Evolutionary conservation across 768 basidiomycete genomes (phyloP).

Genomic region (Collybia sp.): DNA sequence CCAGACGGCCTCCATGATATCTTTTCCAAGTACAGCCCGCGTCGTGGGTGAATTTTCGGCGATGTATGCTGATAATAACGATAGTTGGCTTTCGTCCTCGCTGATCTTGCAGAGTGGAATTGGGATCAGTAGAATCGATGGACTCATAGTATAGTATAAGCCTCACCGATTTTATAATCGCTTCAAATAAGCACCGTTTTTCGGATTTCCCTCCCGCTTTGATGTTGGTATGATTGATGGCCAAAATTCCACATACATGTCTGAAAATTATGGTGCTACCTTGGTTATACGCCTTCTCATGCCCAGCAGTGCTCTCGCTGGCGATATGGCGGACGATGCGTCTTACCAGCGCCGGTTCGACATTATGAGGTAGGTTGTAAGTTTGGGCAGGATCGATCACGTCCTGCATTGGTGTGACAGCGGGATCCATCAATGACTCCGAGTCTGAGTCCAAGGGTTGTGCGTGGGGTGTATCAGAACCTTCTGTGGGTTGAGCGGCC

Average conservation of each 20-base stretch:
- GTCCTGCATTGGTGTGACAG: too few species aligned
- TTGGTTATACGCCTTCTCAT: constrained; percentile 7
- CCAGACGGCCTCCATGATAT: constrained; percentile 22
- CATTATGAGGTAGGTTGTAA: too few species aligned
- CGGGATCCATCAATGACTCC: not conserved
- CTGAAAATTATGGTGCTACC: constrained; percentile 5
- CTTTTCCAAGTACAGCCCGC: constrained; percentile 19
- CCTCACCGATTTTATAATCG: not conserved
- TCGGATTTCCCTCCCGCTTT: constrained; percentile 1
- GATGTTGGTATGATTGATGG: constrained; percentile 5
- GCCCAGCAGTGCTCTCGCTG: not conserved
- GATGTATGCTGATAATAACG: constrained; percentile 3
- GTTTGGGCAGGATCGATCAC: too few species aligned
- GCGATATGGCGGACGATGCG: not conserved
- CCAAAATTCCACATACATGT: constrained; percentile 7
- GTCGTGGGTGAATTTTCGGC: not conserved
- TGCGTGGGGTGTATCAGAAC: too few species aligned
- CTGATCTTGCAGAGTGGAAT: not conserved
- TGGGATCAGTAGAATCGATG: not conserved
- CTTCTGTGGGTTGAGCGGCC: too few species aligned
- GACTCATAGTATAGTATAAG: not conserved
- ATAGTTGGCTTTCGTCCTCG: not conserved
- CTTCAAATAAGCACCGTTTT: constrained; percentile 8
- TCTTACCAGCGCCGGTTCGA: not conserved
- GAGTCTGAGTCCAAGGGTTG: too few species aligned